These are phyloP conservation scores for Parmelia sp. DNA, from an alignment of 495 filamentous ascomycete genomes.

Conservation along the genomic window DNA sequence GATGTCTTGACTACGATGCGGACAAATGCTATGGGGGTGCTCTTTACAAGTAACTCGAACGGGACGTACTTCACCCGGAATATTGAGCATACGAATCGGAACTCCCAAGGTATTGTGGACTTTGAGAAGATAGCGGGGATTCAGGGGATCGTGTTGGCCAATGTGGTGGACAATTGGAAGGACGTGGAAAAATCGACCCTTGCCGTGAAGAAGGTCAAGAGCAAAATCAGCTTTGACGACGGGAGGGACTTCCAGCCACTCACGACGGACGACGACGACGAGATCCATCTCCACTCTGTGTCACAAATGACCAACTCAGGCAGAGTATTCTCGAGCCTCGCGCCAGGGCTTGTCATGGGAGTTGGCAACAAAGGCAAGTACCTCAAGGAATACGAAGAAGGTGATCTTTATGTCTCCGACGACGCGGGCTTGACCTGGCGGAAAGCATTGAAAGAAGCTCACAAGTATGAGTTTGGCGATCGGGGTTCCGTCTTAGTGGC, in stretches of 20 bases:
- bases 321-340: conserved; percentile 86
- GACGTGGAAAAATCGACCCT: conserved; percentile 48
- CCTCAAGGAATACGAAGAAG: conserved; percentile 58
- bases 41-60: conserved; percentile 92
- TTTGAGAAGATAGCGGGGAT: conserved; percentile 88
- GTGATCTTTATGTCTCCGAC: conserved; percentile 80
- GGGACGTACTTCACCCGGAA: conserved; percentile 92
- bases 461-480: conserved; percentile 93
- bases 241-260: conserved; percentile 68
- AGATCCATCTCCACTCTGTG: conserved; percentile 84
- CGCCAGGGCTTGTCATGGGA: conserved; percentile 87
- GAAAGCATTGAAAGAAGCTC: conserved; percentile 64
- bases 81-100: conserved; percentile 83
- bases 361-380: conserved; percentile 78
- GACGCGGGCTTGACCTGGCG: conserved; percentile 85
- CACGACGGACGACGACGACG: conserved; percentile 47
- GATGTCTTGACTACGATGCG: conserved; percentile 70
- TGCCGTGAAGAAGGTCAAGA: conserved; percentile 59
- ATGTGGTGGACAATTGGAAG: conserved; percentile 79
- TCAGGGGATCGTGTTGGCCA: conserved; percentile 86
- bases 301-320: conserved; percentile 73
- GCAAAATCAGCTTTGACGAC: conserved; percentile 88
- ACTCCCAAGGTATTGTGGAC: conserved; percentile 64
- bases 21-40: conserved; percentile 66
- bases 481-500: conserved; percentile 83